Conservation (phyloP, 768 basidiomycete species). For the Mycena pura region DNA sequence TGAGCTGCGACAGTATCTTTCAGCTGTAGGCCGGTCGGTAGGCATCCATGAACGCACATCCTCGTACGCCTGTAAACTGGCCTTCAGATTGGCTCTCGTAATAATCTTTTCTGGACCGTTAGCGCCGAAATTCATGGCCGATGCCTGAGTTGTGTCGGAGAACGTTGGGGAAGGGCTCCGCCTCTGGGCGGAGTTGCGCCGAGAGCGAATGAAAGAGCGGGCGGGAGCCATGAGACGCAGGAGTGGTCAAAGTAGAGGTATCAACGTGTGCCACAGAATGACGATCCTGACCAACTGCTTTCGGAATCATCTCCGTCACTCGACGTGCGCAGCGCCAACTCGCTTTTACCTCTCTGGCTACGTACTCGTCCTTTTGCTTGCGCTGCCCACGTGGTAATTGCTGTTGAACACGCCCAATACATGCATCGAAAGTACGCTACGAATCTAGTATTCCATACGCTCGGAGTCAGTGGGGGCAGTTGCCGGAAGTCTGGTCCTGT, state of each 20-base stretch:
- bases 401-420: too few species aligned
- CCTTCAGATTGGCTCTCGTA: constrained; percentile 78
- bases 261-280: constrained; percentile 2
- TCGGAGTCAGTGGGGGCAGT: too few species aligned
- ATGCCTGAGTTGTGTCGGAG: constrained; percentile 80
- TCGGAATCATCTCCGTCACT: constrained; percentile 6
- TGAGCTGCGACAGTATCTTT: constrained; percentile 54
- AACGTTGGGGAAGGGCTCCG: constrained; percentile 80
- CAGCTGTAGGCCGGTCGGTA: neutral
- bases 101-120: constrained; percentile 84
- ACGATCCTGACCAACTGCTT: too few species aligned
- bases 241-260: neutral
- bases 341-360: too few species aligned
- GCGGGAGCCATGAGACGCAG: constrained; percentile 11
- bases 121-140: constrained; percentile 76
- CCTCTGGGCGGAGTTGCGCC: constrained; percentile 50
- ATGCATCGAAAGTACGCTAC: too few species aligned
- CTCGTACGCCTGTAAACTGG: constrained; percentile 80
- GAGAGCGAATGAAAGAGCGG: constrained; percentile 54
- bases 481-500: too few species aligned
- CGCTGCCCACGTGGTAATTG: too few species aligned
- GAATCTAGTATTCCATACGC: too few species aligned
- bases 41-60: constrained; percentile 57
- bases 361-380: too few species aligned
- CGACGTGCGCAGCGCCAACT: too few species aligned